Evolutionary conservation across 2,329 filamentous ascomycete species (phyloP).

Genomic region (Ceratocystiopsis minuta): DNA sequence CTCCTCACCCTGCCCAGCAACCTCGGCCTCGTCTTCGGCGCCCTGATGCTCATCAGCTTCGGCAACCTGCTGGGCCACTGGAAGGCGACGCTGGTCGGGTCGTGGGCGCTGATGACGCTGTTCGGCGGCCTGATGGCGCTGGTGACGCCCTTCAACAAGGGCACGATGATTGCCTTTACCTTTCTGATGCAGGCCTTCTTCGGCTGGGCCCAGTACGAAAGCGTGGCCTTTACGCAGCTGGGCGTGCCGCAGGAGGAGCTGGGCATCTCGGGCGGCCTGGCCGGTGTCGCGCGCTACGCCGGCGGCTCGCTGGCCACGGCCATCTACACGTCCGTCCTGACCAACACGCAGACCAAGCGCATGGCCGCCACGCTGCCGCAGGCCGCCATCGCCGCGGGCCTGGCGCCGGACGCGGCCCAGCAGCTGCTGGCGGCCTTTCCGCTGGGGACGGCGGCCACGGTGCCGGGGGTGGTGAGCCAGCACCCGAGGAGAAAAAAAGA

Average conservation of each 20-base stretch:
- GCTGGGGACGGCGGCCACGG: neutral
- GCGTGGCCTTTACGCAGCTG: slow-evolving; percentile 15
- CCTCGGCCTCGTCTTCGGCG: slow-evolving; percentile 25
- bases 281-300: slow-evolving; percentile 15
- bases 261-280: slow-evolving; percentile 14
- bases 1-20: slow-evolving; percentile 25
- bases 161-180: slow-evolving; percentile 26
- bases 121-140: slow-evolving; percentile 26
- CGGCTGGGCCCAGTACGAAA: slow-evolving; percentile 9
- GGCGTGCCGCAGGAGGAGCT: slow-evolving; percentile 16
- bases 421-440: neutral
- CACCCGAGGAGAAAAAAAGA: no score
- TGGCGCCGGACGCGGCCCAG: slow-evolving; percentile 3
- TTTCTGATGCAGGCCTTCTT: slow-evolving; percentile 17
- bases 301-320: slow-evolving; percentile 18
- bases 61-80: slow-evolving; percentile 24
- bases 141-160: slow-evolving; percentile 23
- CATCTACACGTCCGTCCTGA: slow-evolving; percentile 17
- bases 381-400: slow-evolving; percentile 14
- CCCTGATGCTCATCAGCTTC: slow-evolving; percentile 21
- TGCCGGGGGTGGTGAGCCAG: slow-evolving; percentile 1
- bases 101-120: slow-evolving; percentile 25
- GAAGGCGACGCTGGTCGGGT: slow-evolving; percentile 26
- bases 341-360: slow-evolving; percentile 12
- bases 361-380: slow-evolving; percentile 13